These are phyloP conservation scores for Colletotrichum sp. DNA, from an alignment of 2,329 filamentous ascomycete genomes.

Conservation along the genomic window DNA sequence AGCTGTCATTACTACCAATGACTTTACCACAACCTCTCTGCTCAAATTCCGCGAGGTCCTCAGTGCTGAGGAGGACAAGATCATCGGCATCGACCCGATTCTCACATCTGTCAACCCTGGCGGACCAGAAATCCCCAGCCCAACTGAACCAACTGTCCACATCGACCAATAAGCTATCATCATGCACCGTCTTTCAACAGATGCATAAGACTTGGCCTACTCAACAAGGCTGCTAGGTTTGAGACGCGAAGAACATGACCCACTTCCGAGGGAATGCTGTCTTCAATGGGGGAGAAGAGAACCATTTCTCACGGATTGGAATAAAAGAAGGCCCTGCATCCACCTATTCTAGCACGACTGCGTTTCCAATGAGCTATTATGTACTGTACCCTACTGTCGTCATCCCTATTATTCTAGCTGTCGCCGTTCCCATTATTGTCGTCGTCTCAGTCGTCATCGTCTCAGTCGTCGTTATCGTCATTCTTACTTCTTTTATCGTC, in stretches of 20 bases:
- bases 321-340: background rate
- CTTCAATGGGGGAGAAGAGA: background rate
- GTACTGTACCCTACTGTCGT: background rate
- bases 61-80: background rate
- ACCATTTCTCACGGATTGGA: background rate
- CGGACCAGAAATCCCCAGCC: background rate
- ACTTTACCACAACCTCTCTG: background rate
- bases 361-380: background rate
- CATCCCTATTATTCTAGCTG: background rate
- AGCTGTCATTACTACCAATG: constrained; percentile 2
- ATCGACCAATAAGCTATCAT: background rate
- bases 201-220: background rate
- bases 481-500: no score
- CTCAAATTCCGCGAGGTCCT: background rate
- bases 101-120: background rate
- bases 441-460: no score
- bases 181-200: background rate
- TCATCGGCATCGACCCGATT: background rate
- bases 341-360: background rate
- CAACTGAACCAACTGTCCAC: background rate
- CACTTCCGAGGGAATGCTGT: background rate
- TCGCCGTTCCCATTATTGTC: background rate
- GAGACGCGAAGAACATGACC: background rate
- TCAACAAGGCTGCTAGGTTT: background rate
- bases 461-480: no score